Evolutionary conservation across 1,284 basidiomycete genomes (phyloP), one percentile per base, ranked within the genome.

Genomic region (Trametes polyzona): DNA sequence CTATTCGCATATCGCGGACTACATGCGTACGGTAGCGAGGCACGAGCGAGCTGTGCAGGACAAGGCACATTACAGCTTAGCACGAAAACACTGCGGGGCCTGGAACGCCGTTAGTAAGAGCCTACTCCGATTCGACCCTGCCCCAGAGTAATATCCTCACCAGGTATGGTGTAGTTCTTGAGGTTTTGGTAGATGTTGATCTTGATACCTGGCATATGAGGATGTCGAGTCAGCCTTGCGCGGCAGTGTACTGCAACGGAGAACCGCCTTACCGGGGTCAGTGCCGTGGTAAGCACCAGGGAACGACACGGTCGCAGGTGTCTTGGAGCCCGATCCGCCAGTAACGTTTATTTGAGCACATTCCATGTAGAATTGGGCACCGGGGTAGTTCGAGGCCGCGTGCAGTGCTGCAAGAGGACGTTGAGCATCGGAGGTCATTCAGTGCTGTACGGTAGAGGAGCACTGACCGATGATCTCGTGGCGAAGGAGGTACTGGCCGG

Each of bases 351-450:
- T 67, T 62, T 82, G 80, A 12, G 78, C 79, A 51, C 79, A 82
- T 65, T 80, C 78, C 79, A 81, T 79, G 77, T 81, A 82, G 66
- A 83, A 71, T 59, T 83, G 81, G 33, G 82, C 82, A 36, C 81
- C 82, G 24, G 80, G 80, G 64, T 82, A 80, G 14, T 58, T 70
- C 6, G 63, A 59, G 4, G 75, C 79, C 14, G 67, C 75, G 64
- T 80, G 78, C 23, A 81, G 67, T 16, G 78, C 78, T 76, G 49
- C 11, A 35, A 14, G 73, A 59, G 74, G n/a, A 8, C 14, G 17
- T 7, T 40, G 10, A 35, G 6, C 10, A 5, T 16, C n/a, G n/a
- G n/a, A n/a, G n/a, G n/a, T n/a, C n/a, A n/a, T n/a, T n/a, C n/a
- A n/a, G n/a, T n/a, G 23, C 4, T 16, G 10, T 17, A 39, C 6